A percentile compares a stretch with the other conserved stretches of the same genome.
phyloP scores from a whole-genome alignment of 768 basidiomycete genomes.

The Boletus eberwhitei region DNA sequence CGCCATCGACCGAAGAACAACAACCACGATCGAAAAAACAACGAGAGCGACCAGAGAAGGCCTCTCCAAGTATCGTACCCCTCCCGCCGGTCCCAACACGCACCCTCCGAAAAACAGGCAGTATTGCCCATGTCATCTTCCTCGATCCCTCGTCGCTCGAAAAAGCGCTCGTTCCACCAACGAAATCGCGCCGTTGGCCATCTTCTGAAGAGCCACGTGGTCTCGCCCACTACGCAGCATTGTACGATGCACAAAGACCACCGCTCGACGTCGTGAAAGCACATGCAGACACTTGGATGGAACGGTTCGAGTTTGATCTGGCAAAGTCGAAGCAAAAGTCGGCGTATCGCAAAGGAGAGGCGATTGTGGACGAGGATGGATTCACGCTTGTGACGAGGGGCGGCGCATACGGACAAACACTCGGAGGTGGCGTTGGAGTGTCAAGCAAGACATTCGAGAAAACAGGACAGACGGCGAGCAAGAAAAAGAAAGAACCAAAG shows the following conservation, averaged over 20 bases:
- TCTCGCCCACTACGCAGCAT: conserved; percentile 64
- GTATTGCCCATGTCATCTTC: conserved; percentile 67
- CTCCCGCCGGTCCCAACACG: conserved; percentile 56
- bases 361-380: conserved; percentile 90
- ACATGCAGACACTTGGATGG: conserved; percentile 80
- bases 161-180: conserved; percentile 53
- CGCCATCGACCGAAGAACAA: conserved; percentile 5
- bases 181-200: conserved; percentile 63
- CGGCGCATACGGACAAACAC: conserved; percentile 83
- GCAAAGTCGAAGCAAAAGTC: conserved; percentile 59
- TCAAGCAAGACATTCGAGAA: conserved; percentile 56
- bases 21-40: conserved; percentile 34
- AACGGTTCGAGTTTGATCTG: conserved; percentile 61
- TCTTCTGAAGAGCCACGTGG: conserved; percentile 61
- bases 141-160: conserved; percentile 71
- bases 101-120: conserved; percentile 57
- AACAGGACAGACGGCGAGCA: conserved; percentile 34
- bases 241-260: conserved; percentile 68
- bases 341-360: conserved; percentile 78
- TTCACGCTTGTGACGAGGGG: conserved; percentile 94
- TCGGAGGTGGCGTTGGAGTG: conserved; percentile 74
- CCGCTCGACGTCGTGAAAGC: conserved; percentile 66
- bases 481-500: conserved; percentile 55
- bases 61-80: conserved; percentile 53
- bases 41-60: conserved; percentile 19